A percentile compares a stretch with the other conserved stretches of the same genome.
Evolutionary conservation across 371 early-diverging fungal species (phyloP).

Genomic region (Blyttiomyces sp.): DNA sequence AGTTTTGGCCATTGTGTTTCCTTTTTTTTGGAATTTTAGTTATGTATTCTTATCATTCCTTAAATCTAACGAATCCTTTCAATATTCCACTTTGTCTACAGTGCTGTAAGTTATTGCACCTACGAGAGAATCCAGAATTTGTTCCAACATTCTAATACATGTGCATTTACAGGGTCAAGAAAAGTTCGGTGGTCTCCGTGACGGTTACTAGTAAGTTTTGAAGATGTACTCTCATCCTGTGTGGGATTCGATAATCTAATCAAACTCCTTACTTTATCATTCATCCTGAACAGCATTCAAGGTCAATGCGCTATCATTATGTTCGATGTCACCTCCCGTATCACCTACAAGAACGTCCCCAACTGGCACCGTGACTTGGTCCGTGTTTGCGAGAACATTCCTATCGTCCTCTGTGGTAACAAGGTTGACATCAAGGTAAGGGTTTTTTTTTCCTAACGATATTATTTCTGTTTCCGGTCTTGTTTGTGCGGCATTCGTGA

Average conservation of each 20-base stretch:
- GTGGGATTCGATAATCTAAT: background rate
- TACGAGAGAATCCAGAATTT: too few species aligned
- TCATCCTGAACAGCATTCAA: slow-evolving; percentile 66
- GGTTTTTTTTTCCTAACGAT: background rate
- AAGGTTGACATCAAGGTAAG: slow-evolving; percentile 97
- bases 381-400: slow-evolving; percentile 99
- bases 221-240: background rate
- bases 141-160: too few species aligned
- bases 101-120: too few species aligned
- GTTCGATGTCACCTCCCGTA: slow-evolving; percentile 99
- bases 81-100: background rate
- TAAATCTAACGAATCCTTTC: background rate
- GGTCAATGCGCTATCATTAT: slow-evolving; percentile 99
- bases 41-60: background rate
- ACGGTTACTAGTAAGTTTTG: slow-evolving; percentile 99
- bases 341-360: slow-evolving; percentile 99
- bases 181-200: slow-evolving; percentile 99
- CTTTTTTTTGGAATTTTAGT: background rate
- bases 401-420: slow-evolving; percentile 99
- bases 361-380: slow-evolving; percentile 99
- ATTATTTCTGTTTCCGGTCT: background rate
- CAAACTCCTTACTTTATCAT: background rate
- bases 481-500: slow-evolving; percentile 2
- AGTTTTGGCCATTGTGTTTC: background rate
- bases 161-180: slow-evolving; percentile 82